A percentile compares a stretch with the other conserved stretches of the same genome.
These are phyloP conservation scores for Neurospora cerealis DNA, from an alignment of 495 filamentous ascomycete species.

Conservation along the genomic window DNA sequence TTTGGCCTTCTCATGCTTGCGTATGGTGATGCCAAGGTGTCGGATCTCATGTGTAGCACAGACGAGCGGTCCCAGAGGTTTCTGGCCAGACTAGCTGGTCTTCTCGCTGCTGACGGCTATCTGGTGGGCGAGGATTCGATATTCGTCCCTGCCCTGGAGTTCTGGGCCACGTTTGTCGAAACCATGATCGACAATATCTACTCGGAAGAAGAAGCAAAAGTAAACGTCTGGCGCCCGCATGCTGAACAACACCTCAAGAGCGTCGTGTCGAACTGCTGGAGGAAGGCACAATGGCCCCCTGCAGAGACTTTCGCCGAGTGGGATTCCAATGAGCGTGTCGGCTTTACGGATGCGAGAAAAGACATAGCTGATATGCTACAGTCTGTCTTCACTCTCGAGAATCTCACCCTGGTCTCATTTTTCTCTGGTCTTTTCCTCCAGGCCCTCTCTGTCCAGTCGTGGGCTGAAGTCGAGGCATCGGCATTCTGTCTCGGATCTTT, in stretches of 20 bases:
- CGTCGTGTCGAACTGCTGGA: slow-evolving; percentile 50
- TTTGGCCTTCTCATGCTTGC: slow-evolving; percentile 62
- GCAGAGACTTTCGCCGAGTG: slow-evolving; percentile 44
- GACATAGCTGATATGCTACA: slow-evolving; percentile 77
- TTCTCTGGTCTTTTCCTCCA: slow-evolving; percentile 56
- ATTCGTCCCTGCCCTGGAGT: slow-evolving; percentile 68
- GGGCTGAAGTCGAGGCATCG: slow-evolving; percentile 71
- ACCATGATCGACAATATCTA: slow-evolving; percentile 34
- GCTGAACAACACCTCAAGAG: slow-evolving; percentile 37
- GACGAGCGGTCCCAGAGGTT: slow-evolving; percentile 37
- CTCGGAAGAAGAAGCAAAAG: slow-evolving; percentile 14
- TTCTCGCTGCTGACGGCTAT: slow-evolving; percentile 62
- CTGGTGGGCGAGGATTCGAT: slow-evolving; percentile 69
- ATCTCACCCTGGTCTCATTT: slow-evolving; percentile 54
- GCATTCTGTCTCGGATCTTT: slow-evolving; percentile 70
- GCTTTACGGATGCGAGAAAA: slow-evolving; percentile 67
- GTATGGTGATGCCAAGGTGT: slow-evolving; percentile 51
- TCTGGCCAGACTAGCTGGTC: slow-evolving; percentile 43
- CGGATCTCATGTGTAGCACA: slow-evolving; percentile 36
- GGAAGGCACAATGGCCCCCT: slow-evolving; percentile 52
- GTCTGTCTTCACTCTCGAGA: slow-evolving; percentile 61
- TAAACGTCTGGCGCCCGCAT: slow-evolving; percentile 21
- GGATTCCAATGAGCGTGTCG: slow-evolving; percentile 59
- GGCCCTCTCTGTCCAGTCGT: slow-evolving; percentile 49
- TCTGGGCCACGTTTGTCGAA: slow-evolving; percentile 69